A percentile compares a stretch with the other conserved stretches of the same genome.
phyloP scores from a whole-genome alignment of 139 green algal genomes.

The Coelastrella sp. region DNA sequence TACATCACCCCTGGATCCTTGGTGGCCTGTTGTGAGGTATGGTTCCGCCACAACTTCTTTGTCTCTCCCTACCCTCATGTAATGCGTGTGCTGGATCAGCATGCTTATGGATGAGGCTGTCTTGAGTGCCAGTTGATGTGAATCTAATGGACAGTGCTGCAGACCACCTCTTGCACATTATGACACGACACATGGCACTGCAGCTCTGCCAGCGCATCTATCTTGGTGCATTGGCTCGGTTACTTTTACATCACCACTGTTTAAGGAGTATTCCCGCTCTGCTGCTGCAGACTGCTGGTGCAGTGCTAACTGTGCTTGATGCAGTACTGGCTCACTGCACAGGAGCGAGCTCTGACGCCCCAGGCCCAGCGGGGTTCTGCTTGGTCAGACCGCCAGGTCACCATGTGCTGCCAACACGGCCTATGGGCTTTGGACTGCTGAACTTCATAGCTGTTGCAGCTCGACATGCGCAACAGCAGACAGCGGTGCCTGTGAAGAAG shows the following conservation, averaged over 20 bases:
- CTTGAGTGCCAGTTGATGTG: too few relatives aligned
- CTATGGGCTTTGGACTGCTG: slow-evolving; percentile 95
- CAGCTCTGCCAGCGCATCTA: too few relatives aligned
- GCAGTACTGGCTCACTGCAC: neutral
- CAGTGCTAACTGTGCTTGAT: neutral
- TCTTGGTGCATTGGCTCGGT: too few relatives aligned
- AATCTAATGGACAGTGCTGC: too few relatives aligned
- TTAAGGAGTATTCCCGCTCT: too few relatives aligned
- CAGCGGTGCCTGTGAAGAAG: slow-evolving; percentile 41
- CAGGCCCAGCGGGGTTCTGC: slow-evolving; percentile 70
- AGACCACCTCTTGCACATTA: too few relatives aligned
- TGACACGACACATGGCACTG: too few relatives aligned
- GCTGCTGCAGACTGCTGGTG: slow-evolving; percentile 1
- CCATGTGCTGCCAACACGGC: slow-evolving; percentile 76
- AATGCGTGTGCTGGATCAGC: too few relatives aligned
- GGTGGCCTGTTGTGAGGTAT: slow-evolving; percentile 41
- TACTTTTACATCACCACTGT: too few relatives aligned
- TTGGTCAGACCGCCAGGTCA: slow-evolving; percentile 91
- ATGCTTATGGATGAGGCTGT: too few relatives aligned
- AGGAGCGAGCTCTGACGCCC: neutral
- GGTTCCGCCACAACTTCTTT: neutral
- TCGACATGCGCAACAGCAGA: slow-evolving; percentile 59
- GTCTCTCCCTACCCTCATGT: too few relatives aligned
- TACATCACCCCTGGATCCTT: slow-evolving; percentile 60
- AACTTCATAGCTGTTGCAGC: slow-evolving; percentile 84